Evolutionary conservation across 1,284 basidiomycete species (phyloP), one percentile per base, ranked within the genome.

Genomic region (Laetiporus sulphureus): DNA sequence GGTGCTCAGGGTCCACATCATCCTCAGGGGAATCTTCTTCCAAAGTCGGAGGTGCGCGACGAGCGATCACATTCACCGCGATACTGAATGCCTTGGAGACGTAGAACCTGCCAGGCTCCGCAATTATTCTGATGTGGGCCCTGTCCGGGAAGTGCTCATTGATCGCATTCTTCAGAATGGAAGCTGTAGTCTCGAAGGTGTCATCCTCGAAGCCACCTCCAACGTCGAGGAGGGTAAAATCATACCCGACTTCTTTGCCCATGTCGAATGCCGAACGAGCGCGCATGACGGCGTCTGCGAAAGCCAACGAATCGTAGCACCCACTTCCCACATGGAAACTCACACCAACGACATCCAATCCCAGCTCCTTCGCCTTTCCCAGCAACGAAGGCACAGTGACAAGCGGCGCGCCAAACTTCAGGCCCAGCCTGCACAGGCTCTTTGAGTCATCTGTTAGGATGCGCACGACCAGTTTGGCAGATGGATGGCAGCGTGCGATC

Each of bases 301-400:
- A 99, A 31, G 90, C 86, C 34, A 78, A 71, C 6, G 93, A 82
- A 63, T 99, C 94, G 62, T 91, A 97, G 68, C 91, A 96, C 3
- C 96, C 96, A 47, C 88, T 92, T 8, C 96, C 96, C 39, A 98
- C 96, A 63, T 99, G 96, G 78, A 99, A 99, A 60, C 86, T 91
- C 40, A 98, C 91, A 25, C 96, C 96, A 38, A 98, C 75, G 40
- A 99, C 91, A 57, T 94, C 77, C 40, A 99, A 73, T 19, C 73
- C 68, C 25, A 98, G 75, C 58, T 89, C 81, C 52, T 73, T 75
- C 0, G 95, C 96, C 54, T 84, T 87, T 13, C 72, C 66, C 34
- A 99, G 73, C 20, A 99, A 74, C 5, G 72, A 74, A 2, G 89
- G 89, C 19, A 97, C 93, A 12, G 81, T 76, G 25, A 72, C 73